A percentile compares a stretch with the other conserved stretches of the same genome.
Conservation (phyloP, 106 monocot genomes). For the Apostasia ramifera region DNA sequence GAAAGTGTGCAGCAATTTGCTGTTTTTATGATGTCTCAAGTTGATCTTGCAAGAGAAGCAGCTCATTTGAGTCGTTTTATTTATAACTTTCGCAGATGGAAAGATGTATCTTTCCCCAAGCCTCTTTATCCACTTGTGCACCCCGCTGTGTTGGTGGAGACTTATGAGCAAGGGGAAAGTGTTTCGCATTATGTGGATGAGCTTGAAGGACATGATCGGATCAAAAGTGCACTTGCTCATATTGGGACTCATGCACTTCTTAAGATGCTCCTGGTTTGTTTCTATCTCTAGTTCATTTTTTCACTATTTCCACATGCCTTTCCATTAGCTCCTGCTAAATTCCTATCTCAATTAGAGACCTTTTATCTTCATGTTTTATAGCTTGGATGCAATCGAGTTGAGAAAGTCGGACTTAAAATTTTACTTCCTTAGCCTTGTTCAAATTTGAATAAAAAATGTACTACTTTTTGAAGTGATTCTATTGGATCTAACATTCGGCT, state of each 20-base stretch:
- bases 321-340: too few species aligned
- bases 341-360: too few species aligned
- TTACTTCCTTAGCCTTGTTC: too few species aligned
- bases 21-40: constrained; percentile 93
- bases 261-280: constrained; percentile 76
- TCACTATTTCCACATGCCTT: not conserved
- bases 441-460: too few species aligned
- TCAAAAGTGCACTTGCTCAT: constrained; percentile 69
- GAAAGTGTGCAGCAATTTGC: constrained; percentile 91
- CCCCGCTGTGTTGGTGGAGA: constrained; percentile 89
- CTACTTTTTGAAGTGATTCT: too few species aligned
- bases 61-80: constrained; percentile 83
- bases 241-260: constrained; percentile 81
- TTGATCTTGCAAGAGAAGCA: constrained; percentile 89
- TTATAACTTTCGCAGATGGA: constrained; percentile 84
- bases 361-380: too few species aligned
- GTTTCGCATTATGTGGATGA: constrained; percentile 76
- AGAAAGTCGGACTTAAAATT: too few species aligned
- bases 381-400: too few species aligned
- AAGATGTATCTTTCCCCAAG: constrained; percentile 79
- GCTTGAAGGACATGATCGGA: constrained; percentile 40
- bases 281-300: not conserved
- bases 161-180: constrained; percentile 76
- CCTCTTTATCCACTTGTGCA: constrained; percentile 90
- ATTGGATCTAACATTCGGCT: too few species aligned